Evolutionary conservation across 2,329 filamentous ascomycete genomes (phyloP).

Genomic region (Paracorniculantispora psalliotae): DNA sequence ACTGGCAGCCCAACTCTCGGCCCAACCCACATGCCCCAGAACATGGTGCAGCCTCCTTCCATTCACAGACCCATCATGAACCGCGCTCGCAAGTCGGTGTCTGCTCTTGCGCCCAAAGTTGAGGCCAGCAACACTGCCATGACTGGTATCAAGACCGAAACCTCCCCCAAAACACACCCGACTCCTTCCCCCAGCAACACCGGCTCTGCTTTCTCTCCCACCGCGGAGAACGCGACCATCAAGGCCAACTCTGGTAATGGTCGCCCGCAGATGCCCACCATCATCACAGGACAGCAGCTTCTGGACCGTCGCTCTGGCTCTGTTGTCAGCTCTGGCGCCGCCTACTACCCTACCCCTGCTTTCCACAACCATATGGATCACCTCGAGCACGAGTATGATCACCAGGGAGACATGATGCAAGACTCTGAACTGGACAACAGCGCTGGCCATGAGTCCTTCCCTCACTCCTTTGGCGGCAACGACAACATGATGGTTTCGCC

Average conservation of each 20-base stretch:
- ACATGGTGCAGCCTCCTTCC: slow-evolving; percentile 66
- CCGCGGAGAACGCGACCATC: slow-evolving; percentile 43
- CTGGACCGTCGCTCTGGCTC: slow-evolving; percentile 34
- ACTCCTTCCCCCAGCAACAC: slow-evolving; percentile 61
- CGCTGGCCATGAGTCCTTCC: slow-evolving; percentile 35
- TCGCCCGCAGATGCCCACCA: slow-evolving; percentile 28
- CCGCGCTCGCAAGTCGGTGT: slow-evolving; percentile 66
- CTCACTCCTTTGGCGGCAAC: slow-evolving; percentile 57
- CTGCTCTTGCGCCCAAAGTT: slow-evolving; percentile 70
- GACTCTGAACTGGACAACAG: slow-evolving; percentile 67
- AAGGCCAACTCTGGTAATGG: slow-evolving; percentile 35
- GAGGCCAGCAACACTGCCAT: slow-evolving; percentile 50
- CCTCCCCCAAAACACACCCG: slow-evolving; percentile 67
- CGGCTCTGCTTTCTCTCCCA: slow-evolving; percentile 39
- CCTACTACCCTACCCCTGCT: slow-evolving; percentile 73
- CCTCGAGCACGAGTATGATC: slow-evolving; percentile 96
- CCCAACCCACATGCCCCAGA: slow-evolving; percentile 62
- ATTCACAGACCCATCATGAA: slow-evolving; percentile 79
- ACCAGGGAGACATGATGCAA: slow-evolving; percentile 82
- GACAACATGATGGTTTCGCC: slow-evolving; percentile 40
- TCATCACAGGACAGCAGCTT: slow-evolving; percentile 28
- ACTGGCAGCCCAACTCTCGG: slow-evolving; percentile 78
- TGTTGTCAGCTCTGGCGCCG: slow-evolving; percentile 34
- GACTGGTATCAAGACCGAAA: slow-evolving; percentile 50
- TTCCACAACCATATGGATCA: slow-evolving; percentile 95